Conservation (phyloP, 805 yeast species). For the Ogataea methanolica region DNA sequence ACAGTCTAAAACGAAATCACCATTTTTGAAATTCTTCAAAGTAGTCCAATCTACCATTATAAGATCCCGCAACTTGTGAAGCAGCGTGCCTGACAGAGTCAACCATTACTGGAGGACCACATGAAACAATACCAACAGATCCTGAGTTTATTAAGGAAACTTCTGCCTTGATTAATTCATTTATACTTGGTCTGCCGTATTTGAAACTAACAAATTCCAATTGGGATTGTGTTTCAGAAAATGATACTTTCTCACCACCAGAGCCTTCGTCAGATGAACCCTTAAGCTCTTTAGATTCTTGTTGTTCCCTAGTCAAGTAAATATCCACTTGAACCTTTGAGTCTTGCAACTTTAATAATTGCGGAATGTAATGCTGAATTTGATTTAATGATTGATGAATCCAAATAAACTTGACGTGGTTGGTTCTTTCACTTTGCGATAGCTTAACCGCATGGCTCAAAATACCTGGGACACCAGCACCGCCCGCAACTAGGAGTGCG, state of each 20-base stretch:
- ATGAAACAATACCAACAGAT: conserved; percentile 37
- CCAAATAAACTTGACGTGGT: conserved; percentile 52
- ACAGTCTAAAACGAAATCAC: conserved; percentile 29
- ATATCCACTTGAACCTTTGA: conserved; percentile 27
- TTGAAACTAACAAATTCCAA: conserved; percentile 30
- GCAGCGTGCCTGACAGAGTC: conserved; percentile 51
- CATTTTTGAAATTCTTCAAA: conserved; percentile 74
- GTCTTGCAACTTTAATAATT: conserved; percentile 28
- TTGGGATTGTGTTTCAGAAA: background rate
- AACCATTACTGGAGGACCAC: conserved; percentile 43
- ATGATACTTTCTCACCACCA: conserved; percentile 29
- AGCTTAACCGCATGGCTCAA: conserved; percentile 32
- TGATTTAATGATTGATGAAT: conserved; percentile 45
- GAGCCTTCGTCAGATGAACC: conserved; percentile 4
- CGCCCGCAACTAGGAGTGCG: conserved; percentile 60
- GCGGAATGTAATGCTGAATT: conserved; percentile 41
- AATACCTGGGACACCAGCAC: conserved; percentile 63
- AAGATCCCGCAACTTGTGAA: conserved; percentile 35
- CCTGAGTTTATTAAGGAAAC: conserved; percentile 32
- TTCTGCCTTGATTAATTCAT: conserved; percentile 28
- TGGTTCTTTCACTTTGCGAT: conserved; percentile 23
- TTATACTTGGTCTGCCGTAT: conserved; percentile 37
- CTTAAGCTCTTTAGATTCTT: conserved; percentile 3
- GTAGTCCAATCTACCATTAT: conserved; percentile 54
- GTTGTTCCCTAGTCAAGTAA: conserved; percentile 34